phyloP scores from a whole-genome alignment of 225 moss, liverwort and hornwort species.

The Pleurozium schreberi region DNA sequence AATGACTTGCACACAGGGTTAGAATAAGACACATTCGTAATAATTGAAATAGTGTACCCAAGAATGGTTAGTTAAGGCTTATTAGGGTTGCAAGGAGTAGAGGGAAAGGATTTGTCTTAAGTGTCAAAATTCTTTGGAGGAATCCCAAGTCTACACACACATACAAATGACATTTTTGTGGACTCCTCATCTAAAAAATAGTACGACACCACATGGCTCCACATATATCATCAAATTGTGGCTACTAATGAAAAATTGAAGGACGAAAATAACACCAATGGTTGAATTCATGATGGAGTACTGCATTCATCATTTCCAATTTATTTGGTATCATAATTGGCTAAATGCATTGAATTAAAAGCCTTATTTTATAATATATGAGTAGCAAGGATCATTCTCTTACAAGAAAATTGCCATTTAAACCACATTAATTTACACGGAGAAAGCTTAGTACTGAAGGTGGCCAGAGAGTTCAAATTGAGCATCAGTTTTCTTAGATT shows the following conservation, averaged over 20 bases:
- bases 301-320: neutral
- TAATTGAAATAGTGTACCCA: neutral
- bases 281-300: neutral
- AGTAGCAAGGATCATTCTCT: neutral
- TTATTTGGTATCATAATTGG: neutral
- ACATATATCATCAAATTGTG: neutral
- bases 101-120: accelerated
- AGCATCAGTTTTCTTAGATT: neutral
- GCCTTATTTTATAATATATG: no score
- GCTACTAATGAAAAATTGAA: neutral
- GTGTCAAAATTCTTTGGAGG: no score
- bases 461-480: neutral
- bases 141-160: neutral
- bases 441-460: neutral
- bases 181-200: neutral
- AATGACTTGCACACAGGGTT: neutral
- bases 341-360: neutral
- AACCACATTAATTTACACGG: neutral
- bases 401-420: neutral
- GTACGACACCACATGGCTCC: accelerated
- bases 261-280: neutral
- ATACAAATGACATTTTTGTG: neutral
- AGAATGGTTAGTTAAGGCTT: neutral
- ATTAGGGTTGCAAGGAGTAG: no score
- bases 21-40: neutral